Base-by-base conservation (phyloP, 768 basidiomycete species). In the Boletus speciosus region DNA sequence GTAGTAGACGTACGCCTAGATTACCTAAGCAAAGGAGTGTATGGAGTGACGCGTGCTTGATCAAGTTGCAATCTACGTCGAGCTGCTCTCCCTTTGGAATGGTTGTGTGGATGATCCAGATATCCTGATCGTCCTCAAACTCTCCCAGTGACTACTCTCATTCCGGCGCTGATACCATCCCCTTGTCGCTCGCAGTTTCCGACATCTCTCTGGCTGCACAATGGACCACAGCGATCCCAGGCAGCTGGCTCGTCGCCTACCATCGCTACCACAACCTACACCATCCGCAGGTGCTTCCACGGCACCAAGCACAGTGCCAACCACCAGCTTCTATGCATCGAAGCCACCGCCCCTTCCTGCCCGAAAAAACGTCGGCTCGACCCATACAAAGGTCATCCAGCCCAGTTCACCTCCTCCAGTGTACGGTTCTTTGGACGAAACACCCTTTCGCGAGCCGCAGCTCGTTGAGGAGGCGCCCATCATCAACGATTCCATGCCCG, bases 381-480 rank as follows among this genome's bases (percentile, higher is more conserved):
- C 73, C 14, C 63, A 72, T 48, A 76, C 76, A 41, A 64, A 67
- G 47, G 70, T 73, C 58, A 35, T 62, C 25, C 71, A 68, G 38
- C 52, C 68, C 9, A 55, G 29, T n/a, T 58, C 68, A 0, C 62
- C 67, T 7, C 71, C 70, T 7, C 69, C 69, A 27, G 52, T 37
- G 2, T 72, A 72, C 34, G 52, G 54, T 12, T 15, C 63, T 32
- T 25, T 52, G 35, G 69, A 64, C 25, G 48, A 41, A 51, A 67
- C 52, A 39, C 58, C 61, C 19, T 83, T 75, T 66, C 78, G 81
- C 27, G 82, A 85, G 64, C 81, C 83, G 1, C 81, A 84, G 61
- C 72, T 81, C 11, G 74, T 84, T 3, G 62, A 68, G 29, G 81
- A 80, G 37, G 73, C 72, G n/a, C 63, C 68, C 39, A 63, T 73